Evolutionary conservation across 805 yeast species (phyloP), one percentile per base, ranked within the genome.

Genomic region (Saturnispora galanensis): DNA sequence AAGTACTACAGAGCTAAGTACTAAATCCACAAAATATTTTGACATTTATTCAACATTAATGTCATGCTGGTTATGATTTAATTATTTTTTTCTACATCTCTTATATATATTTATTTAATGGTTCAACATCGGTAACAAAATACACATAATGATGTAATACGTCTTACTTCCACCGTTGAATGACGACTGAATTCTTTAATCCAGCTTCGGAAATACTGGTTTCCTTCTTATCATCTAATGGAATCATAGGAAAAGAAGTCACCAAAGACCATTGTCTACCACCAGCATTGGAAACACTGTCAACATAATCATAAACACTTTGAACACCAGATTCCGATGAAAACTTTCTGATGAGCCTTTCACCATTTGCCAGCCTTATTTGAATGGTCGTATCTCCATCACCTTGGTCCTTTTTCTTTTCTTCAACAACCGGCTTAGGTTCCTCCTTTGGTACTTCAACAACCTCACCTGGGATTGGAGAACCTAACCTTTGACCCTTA

Each of bases 301-400:
- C 26, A 10, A 86, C 93, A 61, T 74, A 84, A 15, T 79, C 82
- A 57, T 81, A 89, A 7, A 89, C 72, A 16, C 57, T 68, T 43
- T 75, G 68, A 7, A 89, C 82, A 2, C 85, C 67, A 46, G 81
- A 94, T 2, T 71, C 55, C 5, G 87, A 68, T 52, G 76, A 68
- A 58, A 90, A 81, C 39, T 75, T 75, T 41, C 74, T 77, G 12
- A 84, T 70, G 15, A 76, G 66, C 48, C 87, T 74, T 49, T 77
- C 74, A 5, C 97, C 97, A 56, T 77, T 81, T 2, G 93, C 94
- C 47, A 88, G 73, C 58, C 96, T 74, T 12, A 89, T 77, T 62
- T 87, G 96, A 7, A 89, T 80, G 5, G 73, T 67, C 0, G 90
- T 70, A 57, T 86, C 93, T 5, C 94, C 58, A 3, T 44, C 42